Evolutionary conservation across 257 asterid genomes (phyloP), one percentile per base, ranked within the genome.

Genomic region (Avicennia marina): DNA sequence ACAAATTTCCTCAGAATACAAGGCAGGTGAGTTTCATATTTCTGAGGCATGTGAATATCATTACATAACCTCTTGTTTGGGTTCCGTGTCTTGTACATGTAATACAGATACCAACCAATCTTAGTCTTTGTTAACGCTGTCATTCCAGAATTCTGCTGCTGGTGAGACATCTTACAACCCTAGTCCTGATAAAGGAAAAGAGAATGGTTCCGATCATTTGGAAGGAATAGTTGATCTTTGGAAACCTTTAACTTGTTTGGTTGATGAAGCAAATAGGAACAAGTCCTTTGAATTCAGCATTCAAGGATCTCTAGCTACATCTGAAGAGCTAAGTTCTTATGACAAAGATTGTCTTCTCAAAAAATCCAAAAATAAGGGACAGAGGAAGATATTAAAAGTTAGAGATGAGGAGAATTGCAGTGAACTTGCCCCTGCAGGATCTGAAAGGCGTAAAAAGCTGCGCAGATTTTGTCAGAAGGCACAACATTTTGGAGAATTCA

Each of bases 221-320:
- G 81, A 79, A 40, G 85, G 83, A 53, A 79, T 81, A 63, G 65
- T 56, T 67, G 95, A 80, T 73, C 69, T 68, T 32, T 83, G 90
- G 93, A 88, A 83, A 51, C 93, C 93, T 42, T 76, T 83, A 53
- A 91, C 77, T 60, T 81, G 84, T 72, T 75, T 87, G 77, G 98
- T 83, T 21, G 96, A 81, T 63, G 98, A 72, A 60, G 94, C 95
- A 56, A 85, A 76, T 61, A 75, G 89, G 59, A 85, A 82, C 72
- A 85, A 83, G 74, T 74, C 94, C 33, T 71, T 83, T 15, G 85
- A 78, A 73, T 72, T 70, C 42, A 39, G 71, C 42, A 56, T 76
- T 10, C 84, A 78, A 62, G 81, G 63, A 50, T 69, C 90, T 67
- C 66, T 60, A 61, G 72, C 52, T 69, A 79, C 83, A 71, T 63